phyloP scores from a whole-genome alignment of 192 early-diverging fungal genomes.

The Irineochytrium annulatum region DNA sequence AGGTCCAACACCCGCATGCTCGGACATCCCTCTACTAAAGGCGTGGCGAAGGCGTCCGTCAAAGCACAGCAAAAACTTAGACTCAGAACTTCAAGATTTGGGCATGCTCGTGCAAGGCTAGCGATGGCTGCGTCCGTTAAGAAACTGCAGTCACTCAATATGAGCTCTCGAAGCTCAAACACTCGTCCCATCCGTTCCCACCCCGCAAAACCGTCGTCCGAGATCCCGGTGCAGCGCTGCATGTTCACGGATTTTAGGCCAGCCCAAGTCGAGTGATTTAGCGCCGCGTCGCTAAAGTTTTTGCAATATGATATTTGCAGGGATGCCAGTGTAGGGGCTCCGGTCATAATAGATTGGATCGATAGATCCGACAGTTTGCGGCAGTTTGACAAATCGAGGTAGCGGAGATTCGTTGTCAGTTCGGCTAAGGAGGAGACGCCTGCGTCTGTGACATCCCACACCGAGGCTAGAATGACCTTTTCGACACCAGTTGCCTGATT shows the following conservation, averaged over 20 bases:
- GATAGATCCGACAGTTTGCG: conserved; percentile 67
- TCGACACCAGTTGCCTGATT: conserved; percentile 35
- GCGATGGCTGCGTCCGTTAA: conserved; percentile 63
- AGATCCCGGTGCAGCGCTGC: conserved; percentile 72
- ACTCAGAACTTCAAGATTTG: conserved; percentile 47
- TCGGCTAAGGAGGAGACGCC: conserved; percentile 47
- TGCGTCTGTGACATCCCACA: conserved; percentile 70
- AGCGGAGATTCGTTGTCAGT: conserved; percentile 37
- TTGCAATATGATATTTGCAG: conserved; percentile 73
- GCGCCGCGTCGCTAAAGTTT: conserved; percentile 58
- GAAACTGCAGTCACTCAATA: conserved; percentile 72
- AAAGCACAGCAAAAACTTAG: conserved; percentile 77
- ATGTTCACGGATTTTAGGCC: conserved; percentile 60
- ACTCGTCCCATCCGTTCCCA: conserved; percentile 27
- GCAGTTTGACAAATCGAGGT: conserved; percentile 74
- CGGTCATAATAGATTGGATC: conserved; percentile 50
- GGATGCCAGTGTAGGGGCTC: conserved; percentile 19
- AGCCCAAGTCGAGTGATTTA: conserved; percentile 50
- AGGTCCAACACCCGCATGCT: conserved; percentile 55
- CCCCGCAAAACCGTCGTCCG: conserved; percentile 55
- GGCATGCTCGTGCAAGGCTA: conserved; percentile 49
- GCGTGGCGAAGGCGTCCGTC: conserved; percentile 51
- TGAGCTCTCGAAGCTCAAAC: conserved; percentile 51
- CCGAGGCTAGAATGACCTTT: conserved; percentile 53
- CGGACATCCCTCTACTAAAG: conserved; percentile 35